phyloP scores from a whole-genome alignment of 306 rosid species.

The Begonia fuchsioides region DNA sequence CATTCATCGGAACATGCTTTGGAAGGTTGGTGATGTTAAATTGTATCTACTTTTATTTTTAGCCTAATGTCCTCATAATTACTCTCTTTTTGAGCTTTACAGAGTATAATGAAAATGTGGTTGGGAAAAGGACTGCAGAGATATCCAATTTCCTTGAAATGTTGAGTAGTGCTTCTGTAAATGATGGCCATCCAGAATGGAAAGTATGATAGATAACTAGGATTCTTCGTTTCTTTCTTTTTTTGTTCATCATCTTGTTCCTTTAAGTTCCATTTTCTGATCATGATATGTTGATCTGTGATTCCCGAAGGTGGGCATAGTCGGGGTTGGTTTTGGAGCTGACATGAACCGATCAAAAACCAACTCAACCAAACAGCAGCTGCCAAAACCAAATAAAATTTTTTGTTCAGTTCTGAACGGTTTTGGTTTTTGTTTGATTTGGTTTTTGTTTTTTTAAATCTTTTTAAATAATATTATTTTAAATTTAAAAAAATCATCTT shows the following conservation, averaged over 20 bases:
- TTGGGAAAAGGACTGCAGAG: constrained; percentile 42
- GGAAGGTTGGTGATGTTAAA: constrained; percentile 30
- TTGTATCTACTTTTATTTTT: constrained; percentile 1
- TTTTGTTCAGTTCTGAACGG: too few relatives aligned
- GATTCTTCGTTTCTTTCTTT: constrained; percentile 5
- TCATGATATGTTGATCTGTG: too few relatives aligned
- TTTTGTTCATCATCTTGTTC: constrained; percentile 2
- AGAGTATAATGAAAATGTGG: constrained; percentile 36
- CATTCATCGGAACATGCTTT: constrained; percentile 25
- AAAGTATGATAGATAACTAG: constrained; percentile 41
- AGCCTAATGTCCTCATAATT: not conserved
- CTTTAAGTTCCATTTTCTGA: too few relatives aligned
- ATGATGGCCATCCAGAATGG: constrained; percentile 50
- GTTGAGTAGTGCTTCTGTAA: constrained; percentile 59
- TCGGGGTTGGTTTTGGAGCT: too few relatives aligned
- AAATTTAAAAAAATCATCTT: too few relatives aligned
- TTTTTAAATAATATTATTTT: too few relatives aligned
- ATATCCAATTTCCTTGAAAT: constrained; percentile 63
- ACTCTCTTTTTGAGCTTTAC: constrained; percentile 13
- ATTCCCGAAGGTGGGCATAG: too few relatives aligned
- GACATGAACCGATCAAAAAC: too few relatives aligned
- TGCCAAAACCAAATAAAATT: too few relatives aligned
- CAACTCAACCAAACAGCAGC: too few relatives aligned
- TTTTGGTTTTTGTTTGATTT: too few relatives aligned
- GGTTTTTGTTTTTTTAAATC: too few relatives aligned